Percentiles rank a stretch among this genome's conserved stretches.
These are phyloP conservation scores for Penicillium lividum DNA, from an alignment of 495 filamentous ascomycete genomes.

Conservation along the genomic window DNA sequence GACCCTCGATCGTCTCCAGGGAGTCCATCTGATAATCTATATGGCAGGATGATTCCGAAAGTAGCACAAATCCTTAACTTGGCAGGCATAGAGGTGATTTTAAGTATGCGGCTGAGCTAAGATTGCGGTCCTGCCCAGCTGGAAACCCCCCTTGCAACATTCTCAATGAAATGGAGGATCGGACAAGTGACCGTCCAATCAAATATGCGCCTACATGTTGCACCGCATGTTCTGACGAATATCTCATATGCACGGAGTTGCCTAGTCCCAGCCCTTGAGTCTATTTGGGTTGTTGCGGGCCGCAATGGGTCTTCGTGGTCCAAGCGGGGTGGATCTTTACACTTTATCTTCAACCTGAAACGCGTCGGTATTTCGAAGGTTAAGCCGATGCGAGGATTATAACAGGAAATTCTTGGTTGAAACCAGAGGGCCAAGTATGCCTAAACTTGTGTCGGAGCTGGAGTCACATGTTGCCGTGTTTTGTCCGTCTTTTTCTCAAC, in stretches of 20 bases:
- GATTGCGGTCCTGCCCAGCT: not conserved
- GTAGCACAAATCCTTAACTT: not conserved
- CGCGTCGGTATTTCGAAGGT: not conserved
- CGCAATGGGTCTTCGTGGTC: not conserved
- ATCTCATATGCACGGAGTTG: not conserved
- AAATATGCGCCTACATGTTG: not conserved
- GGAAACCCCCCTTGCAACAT: not conserved
- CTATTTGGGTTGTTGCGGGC: not conserved
- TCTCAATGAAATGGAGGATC: not conserved
- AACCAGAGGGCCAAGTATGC: not conserved
- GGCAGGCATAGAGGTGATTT: not conserved
- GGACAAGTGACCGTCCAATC: not conserved
- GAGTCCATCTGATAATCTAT: not conserved
- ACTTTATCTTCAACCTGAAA: not conserved
- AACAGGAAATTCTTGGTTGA: not conserved
- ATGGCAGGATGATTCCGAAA: not conserved
- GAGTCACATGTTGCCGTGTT: not conserved
- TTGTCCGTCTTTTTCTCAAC: not conserved
- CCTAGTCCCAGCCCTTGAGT: not conserved
- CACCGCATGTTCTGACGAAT: not conserved
- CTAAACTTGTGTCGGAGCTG: not conserved
- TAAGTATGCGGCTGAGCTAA: conserved; percentile 1
- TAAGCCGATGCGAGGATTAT: not conserved
- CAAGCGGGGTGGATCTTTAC: not conserved
- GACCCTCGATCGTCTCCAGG: not conserved